Percentiles rank a stretch among this genome's conserved stretches.
phyloP scores from a whole-genome alignment of 164 flowering plant species.

The Magnolia kwangsiensis region DNA sequence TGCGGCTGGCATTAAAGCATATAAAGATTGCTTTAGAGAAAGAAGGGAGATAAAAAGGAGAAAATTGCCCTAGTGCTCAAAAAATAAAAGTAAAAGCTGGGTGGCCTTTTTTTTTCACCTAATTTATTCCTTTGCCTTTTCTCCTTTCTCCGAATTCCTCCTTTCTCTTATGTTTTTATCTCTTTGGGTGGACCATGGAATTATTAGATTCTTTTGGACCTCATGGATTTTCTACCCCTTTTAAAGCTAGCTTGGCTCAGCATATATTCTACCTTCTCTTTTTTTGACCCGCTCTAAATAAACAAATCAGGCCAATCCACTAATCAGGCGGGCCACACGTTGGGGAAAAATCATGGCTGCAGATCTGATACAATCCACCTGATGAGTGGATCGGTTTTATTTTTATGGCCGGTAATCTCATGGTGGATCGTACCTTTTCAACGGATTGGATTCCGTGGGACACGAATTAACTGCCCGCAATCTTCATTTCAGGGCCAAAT shows the following conservation, averaged over 20 bases:
- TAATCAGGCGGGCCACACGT: neutral
- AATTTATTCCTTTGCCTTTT: neutral
- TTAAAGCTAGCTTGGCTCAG: neutral
- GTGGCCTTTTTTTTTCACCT: neutral
- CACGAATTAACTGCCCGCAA: too few species aligned
- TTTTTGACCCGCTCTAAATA: too few species aligned
- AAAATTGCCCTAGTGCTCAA: neutral
- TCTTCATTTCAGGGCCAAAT: too few species aligned
- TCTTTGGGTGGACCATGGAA: neutral
- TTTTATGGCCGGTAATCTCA: too few species aligned
- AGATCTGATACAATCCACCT: too few species aligned
- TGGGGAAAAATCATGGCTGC: neutral
- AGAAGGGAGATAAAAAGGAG: neutral
- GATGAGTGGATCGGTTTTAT: too few species aligned
- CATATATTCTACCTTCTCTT: too few species aligned
- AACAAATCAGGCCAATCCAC: neutral
- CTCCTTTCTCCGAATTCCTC: neutral
- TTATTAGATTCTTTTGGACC: conserved; percentile 6
- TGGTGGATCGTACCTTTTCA: too few species aligned
- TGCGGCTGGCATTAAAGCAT: neutral
- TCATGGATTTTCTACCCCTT: neutral
- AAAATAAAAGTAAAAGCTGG: neutral
- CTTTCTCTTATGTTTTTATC: neutral
- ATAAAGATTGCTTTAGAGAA: neutral
- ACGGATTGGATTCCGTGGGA: too few species aligned